Conservation (phyloP, 2,329 filamentous ascomycete species). For the Phialemoniopsis sp. region DNA sequence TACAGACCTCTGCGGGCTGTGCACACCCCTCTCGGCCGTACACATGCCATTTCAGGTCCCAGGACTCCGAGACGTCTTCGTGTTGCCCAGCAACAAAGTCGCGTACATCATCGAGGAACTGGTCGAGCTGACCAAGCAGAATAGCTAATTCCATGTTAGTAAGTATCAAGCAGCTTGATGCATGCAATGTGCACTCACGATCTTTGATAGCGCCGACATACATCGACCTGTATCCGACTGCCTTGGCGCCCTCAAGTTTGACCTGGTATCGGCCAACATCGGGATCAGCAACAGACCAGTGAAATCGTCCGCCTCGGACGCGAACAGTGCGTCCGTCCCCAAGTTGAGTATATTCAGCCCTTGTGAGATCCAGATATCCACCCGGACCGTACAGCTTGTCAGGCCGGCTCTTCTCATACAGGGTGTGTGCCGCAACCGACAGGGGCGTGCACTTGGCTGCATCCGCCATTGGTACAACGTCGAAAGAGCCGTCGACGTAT, state of each 20-base stretch:
- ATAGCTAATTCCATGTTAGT: no score
- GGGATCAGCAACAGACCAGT: constrained; percentile 15
- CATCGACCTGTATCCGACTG: constrained; percentile 36
- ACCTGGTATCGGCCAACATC: constrained; percentile 40
- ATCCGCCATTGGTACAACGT: constrained; percentile 35
- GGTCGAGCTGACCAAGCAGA: constrained; percentile 23
- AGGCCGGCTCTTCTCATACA: constrained; percentile 51
- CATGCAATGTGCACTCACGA: no score
- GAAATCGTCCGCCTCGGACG: constrained; percentile 34
- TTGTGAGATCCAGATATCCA: constrained; percentile 35
- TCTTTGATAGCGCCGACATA: constrained; percentile 39
- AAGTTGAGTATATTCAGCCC: constrained; percentile 36
- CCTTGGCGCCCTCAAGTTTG: constrained; percentile 42
- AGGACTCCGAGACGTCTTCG: no score
- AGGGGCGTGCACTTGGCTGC: constrained; percentile 37
- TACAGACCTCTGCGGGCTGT: constrained; percentile 39
- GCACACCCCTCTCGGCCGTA: constrained; percentile 41
- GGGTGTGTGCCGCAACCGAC: constrained; percentile 46
- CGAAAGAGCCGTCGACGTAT: constrained; percentile 38
- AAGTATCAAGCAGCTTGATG: no score
- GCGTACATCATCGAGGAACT: no score
- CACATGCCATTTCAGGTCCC: no score
- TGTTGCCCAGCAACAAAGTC: no score
- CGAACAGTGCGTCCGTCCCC: constrained; percentile 30
- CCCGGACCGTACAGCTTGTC: constrained; percentile 46